phyloP scores from a whole-genome alignment of 2,329 filamentous ascomycete genomes.

The Aspergillus felis region DNA sequence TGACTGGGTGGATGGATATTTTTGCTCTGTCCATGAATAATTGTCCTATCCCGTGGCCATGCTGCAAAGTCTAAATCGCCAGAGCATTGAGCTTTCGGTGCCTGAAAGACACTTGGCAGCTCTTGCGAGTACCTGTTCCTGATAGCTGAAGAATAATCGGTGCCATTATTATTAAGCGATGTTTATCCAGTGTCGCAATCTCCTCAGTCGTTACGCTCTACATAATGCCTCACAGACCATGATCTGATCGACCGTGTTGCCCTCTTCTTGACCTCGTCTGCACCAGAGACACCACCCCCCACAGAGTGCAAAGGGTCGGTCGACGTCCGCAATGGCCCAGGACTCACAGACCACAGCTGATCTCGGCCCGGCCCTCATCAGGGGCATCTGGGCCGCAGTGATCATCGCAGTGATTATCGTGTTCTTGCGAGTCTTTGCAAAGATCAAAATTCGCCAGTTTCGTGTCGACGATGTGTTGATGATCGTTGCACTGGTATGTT shows the following conservation, averaged over 20 bases:
- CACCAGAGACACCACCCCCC: neutral
- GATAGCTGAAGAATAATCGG: neutral
- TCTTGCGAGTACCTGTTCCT: neutral
- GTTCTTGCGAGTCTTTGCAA: conserved; percentile 23
- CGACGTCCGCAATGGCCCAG: neutral
- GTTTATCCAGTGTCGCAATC: neutral
- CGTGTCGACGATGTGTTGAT: conserved; percentile 27
- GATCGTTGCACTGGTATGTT: conserved; percentile 23
- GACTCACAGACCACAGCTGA: conserved; percentile 6
- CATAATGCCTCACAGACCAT: neutral
- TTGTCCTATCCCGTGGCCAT: neutral
- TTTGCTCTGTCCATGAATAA: neutral
- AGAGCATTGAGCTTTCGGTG: neutral
- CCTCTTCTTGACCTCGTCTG: neutral
- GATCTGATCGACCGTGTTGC: neutral
- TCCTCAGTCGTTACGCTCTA: neutral
- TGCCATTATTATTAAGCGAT: neutral
- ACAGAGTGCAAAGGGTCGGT: neutral
- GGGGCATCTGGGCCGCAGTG: conserved; percentile 26
- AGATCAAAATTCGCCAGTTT: conserved; percentile 28
- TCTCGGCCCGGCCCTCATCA: conserved; percentile 19
- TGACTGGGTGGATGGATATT: neutral
- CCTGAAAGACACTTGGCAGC: neutral
- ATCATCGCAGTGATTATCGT: conserved; percentile 24
- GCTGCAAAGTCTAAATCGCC: neutral